Evolutionary conservation across 768 basidiomycete species (phyloP).

Genomic region (Lepiota subincarnata): DNA sequence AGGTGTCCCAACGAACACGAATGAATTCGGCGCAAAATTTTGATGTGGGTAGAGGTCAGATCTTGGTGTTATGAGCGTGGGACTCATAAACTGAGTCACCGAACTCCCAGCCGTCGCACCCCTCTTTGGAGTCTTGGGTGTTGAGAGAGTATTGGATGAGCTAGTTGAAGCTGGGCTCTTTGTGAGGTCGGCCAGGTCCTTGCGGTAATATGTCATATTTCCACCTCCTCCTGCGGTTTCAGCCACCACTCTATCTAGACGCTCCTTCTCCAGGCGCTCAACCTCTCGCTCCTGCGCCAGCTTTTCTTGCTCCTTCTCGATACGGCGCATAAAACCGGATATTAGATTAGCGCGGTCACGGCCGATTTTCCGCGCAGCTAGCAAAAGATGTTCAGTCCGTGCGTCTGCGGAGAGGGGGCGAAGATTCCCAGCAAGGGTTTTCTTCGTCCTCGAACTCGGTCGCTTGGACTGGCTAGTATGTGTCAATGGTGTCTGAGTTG

Average conservation of each 20-base stretch:
- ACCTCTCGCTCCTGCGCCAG: slow-evolving; percentile 26
- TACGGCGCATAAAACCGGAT: slow-evolving; percentile 43
- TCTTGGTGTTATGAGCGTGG: slow-evolving; percentile 8
- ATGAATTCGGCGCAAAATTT: slow-evolving; percentile 18
- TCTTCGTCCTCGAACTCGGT: slow-evolving; percentile 9
- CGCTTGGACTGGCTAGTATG: slow-evolving; percentile 13
- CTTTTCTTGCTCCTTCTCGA: slow-evolving; percentile 33
- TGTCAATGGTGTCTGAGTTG: slow-evolving; percentile 12
- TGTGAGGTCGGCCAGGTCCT: slow-evolving; percentile 9
- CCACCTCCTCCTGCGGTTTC: slow-evolving; percentile 19
- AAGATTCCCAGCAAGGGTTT: slow-evolving; percentile 11
- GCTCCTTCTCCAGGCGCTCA: slow-evolving; percentile 27
- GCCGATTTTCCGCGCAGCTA: slow-evolving; percentile 69
- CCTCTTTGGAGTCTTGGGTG: slow-evolving; percentile 21
- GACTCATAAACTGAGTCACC: slow-evolving; percentile 6
- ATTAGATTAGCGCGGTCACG: slow-evolving; percentile 54
- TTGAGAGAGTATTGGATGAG: slow-evolving; percentile 8
- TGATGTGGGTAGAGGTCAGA: slow-evolving; percentile 1
- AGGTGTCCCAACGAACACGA: slow-evolving; percentile 24
- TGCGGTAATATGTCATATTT: slow-evolving; percentile 17
- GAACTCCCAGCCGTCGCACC: slow-evolving; percentile 2
- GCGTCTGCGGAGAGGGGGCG: slow-evolving; percentile 53
- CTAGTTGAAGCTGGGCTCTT: slow-evolving; percentile 15
- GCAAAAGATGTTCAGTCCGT: slow-evolving; percentile 62
- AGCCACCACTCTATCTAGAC: slow-evolving; percentile 23